Percentiles rank a stretch among this genome's conserved stretches.
phyloP scores from a whole-genome alignment of 163 green algal species.

The Chlorella variabilis region DNA sequence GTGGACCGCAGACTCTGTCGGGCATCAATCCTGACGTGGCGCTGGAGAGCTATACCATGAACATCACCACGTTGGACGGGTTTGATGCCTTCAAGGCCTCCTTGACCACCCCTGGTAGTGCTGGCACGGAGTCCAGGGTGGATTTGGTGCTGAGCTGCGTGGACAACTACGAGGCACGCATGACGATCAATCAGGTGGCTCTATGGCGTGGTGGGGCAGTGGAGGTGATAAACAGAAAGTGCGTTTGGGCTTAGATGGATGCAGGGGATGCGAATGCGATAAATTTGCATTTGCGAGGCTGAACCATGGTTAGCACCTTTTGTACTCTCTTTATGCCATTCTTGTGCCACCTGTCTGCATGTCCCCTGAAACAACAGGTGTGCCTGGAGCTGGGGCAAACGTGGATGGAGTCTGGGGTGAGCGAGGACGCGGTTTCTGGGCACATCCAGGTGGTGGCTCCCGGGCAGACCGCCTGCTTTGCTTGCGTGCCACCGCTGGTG shows the following conservation, averaged over 20 bases:
- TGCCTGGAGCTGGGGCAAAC: slow-evolving; percentile 94
- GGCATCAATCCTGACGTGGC: slow-evolving; percentile 97
- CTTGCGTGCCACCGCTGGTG: slow-evolving; percentile 95
- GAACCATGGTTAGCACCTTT: too few species aligned
- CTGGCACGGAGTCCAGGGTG: slow-evolving; percentile 53
- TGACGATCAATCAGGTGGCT: slow-evolving; percentile 95
- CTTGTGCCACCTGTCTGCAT: too few species aligned
- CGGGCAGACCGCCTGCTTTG: slow-evolving; percentile 94
- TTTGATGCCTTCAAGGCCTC: slow-evolving; percentile 91
- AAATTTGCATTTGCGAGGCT: too few species aligned
- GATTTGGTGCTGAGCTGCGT: slow-evolving; percentile 96
- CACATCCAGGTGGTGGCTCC: slow-evolving; percentile 89
- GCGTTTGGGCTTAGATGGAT: neutral
- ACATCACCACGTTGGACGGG: slow-evolving; percentile 96
- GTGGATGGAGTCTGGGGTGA: slow-evolving; percentile 98
- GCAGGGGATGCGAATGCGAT: too few species aligned
- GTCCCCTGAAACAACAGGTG: too few species aligned
- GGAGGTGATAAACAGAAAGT: too few species aligned
- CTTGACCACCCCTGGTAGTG: neutral
- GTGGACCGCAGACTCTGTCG: slow-evolving; percentile 77
- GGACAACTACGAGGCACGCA: slow-evolving; percentile 99
- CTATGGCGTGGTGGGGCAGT: neutral
- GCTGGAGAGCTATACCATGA: slow-evolving; percentile 93
- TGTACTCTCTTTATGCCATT: too few species aligned
- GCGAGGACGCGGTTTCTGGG: slow-evolving; percentile 94